Evolutionary conservation across 1,284 basidiomycete genomes (phyloP).

Genomic region (Earliella scabrosa): DNA sequence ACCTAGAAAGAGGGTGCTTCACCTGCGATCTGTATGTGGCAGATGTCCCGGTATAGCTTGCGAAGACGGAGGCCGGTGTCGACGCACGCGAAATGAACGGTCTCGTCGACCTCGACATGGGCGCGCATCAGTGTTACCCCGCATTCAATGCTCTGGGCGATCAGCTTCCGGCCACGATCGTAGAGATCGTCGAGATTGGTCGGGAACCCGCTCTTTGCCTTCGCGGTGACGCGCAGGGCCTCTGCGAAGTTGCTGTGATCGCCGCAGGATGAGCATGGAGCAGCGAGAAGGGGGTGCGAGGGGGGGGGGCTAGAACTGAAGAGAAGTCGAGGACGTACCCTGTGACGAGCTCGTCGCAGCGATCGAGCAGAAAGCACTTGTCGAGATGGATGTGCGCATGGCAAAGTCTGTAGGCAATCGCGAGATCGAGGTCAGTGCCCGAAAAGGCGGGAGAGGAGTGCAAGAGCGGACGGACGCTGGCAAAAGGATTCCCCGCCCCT

Average conservation of each 20-base stretch:
- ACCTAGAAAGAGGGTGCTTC: constrained; percentile 15
- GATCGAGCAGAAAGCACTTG: constrained; percentile 66
- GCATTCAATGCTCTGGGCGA: constrained; percentile 57
- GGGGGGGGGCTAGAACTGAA: background rate
- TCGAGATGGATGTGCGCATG: constrained; percentile 71
- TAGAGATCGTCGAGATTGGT: constrained; percentile 49
- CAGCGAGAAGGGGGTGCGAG: background rate
- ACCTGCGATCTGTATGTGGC: constrained; percentile 63
- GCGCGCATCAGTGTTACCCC: constrained; percentile 68
- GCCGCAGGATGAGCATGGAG: constrained; percentile 11
- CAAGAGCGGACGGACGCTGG: constrained; percentile 49
- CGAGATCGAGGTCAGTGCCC: constrained; percentile 5
- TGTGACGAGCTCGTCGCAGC: constrained; percentile 51
- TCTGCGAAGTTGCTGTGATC: constrained; percentile 55
- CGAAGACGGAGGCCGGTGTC: constrained; percentile 53
- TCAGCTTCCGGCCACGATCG: constrained; percentile 53
- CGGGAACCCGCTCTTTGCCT: constrained; percentile 53
- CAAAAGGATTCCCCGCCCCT: constrained; percentile 49
- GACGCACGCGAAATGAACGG: constrained; percentile 54
- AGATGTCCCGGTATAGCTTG: constrained; percentile 47
- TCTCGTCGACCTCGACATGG: constrained; percentile 65
- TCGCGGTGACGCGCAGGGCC: constrained; percentile 55
- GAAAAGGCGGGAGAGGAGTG: constrained; percentile 4
- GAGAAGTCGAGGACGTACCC: constrained; percentile 44
- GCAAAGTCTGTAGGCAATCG: constrained; percentile 47